Base-by-base conservation (phyloP, 768 basidiomycete species). In the Leucosporidium yakuticum region DNA sequence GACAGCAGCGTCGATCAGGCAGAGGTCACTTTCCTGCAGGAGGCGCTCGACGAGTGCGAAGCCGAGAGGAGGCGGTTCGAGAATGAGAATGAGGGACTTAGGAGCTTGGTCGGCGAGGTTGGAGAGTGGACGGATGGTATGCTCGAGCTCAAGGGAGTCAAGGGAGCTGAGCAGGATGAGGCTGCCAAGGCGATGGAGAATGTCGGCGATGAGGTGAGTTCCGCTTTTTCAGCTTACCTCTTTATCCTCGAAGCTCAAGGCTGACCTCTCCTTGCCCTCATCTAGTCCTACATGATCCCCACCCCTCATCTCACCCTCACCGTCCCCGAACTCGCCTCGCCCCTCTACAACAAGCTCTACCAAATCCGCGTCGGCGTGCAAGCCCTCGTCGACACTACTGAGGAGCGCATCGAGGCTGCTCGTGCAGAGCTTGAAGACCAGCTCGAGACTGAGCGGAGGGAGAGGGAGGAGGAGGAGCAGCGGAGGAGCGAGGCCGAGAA, bases 261-360 rank as follows among this genome's bases (percentile, higher is more conserved):
- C 39, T 44, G 39, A 44, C 14, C 6, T 44, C 39, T 44, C 39
- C 14, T 15, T 44, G n/a, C 11, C 21, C 31, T 7, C 5, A 1
- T 2, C 15, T 63, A 69, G 68, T 69, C 68, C 15, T 61, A 49
- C 34, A 14, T 47, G 11, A 44, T 69, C 34, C 68, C 68, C 1
- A 25, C 59, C 0, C 68, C 68, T 5, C 60, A 49, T 48, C 63
- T 57, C 54, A 49, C 63, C 34, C 60, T 61, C 4, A 63, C 68
- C n/a, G 48, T 64, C 27, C 9, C 44, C 21, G 23, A 49, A 23
- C 53, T 69, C 36, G 21, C 44, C 20, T 8, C 60, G 12, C 53
- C 63, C 0, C 68, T 69, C 5, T 63, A 64, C 60, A 50, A 53
- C n/a, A 64, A 62, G 29, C 68, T 69, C 60, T 64, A 60, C 60